Evolutionary conservation across 1,284 basidiomycete species (phyloP).

Genomic region (Psilocybe mexicana): DNA sequence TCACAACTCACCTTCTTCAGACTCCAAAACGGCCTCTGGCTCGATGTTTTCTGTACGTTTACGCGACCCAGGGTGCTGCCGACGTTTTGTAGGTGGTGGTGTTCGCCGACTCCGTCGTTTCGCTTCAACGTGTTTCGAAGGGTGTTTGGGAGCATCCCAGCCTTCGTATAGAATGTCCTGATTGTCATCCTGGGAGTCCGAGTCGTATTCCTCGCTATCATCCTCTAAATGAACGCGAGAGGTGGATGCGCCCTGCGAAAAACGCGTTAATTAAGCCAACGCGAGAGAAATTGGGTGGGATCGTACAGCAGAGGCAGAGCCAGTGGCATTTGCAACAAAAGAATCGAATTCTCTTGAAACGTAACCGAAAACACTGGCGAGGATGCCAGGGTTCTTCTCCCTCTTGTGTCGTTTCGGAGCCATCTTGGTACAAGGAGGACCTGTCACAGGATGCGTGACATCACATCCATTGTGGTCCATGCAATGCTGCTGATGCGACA

Average conservation of each 20-base stretch:
- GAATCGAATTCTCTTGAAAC: constrained; percentile 71
- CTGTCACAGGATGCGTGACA: constrained; percentile 16
- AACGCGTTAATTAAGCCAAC: constrained; percentile 18
- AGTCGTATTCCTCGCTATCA: constrained; percentile 11
- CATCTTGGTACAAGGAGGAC: constrained; percentile 17
- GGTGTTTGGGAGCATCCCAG: constrained; percentile 10
- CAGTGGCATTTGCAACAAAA: constrained; percentile 67
- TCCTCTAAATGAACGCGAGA: constrained; percentile 12
- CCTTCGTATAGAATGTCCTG: constrained; percentile 10
- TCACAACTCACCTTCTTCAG: constrained; percentile 6
- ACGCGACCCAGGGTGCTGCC: neutral
- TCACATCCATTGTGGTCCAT: neutral
- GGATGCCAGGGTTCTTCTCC: constrained; percentile 39
- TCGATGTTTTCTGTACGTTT: neutral
- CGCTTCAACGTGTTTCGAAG: constrained; percentile 9
- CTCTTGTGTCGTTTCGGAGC: constrained; percentile 17
- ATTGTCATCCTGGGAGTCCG: constrained; percentile 5
- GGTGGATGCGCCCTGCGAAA: constrained; percentile 16
- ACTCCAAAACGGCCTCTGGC: neutral
- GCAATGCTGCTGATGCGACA: neutral
- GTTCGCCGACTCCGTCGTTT: neutral
- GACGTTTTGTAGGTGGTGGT: neutral
- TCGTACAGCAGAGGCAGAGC: constrained; percentile 25
- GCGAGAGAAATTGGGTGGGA: neutral
- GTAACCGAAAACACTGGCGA: constrained; percentile 67